phyloP scores from a whole-genome alignment of 805 yeast species.

The Jamesozyma hellenica region DNA sequence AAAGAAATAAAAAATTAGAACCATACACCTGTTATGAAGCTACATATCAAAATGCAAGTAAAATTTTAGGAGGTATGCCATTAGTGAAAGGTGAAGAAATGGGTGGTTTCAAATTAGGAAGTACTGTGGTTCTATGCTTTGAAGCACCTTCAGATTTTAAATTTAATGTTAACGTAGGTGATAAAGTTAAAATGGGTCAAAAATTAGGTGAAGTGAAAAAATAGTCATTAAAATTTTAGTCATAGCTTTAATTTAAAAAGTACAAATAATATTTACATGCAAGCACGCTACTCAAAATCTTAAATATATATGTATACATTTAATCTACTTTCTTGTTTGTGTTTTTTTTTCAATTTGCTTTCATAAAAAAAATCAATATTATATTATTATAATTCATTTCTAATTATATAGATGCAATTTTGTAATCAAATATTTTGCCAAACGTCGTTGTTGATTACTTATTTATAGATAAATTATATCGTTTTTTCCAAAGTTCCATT shows the following conservation, averaged over 20 bases:
- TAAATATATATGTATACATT: not conserved
- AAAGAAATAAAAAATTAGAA: conserved; percentile 36
- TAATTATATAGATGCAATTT: too few relatives aligned
- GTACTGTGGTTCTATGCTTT: conserved; percentile 92
- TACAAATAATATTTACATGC: not conserved
- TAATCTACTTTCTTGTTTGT: too few relatives aligned
- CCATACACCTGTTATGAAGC: conserved; percentile 91
- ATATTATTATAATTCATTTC: too few relatives aligned
- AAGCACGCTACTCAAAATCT: not conserved
- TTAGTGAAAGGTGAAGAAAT: conserved; percentile 84
- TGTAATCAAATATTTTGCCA: too few relatives aligned
- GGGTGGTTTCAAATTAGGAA: conserved; percentile 94
- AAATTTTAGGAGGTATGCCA: conserved; percentile 75
- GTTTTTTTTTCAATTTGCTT: not conserved
- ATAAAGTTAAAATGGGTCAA: conserved; percentile 79
- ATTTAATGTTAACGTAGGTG: conserved; percentile 62
- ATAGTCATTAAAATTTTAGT: not conserved
- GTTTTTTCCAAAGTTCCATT: conserved; percentile 21
- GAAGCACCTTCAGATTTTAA: conserved; percentile 83
- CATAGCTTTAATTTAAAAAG: not conserved
- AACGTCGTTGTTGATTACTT: too few relatives aligned
- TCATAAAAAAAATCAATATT: not conserved
- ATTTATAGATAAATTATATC: not conserved
- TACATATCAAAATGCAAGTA: conserved; percentile 71
- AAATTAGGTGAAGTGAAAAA: conserved; percentile 40